Base-by-base conservation (phyloP, 2,329 filamentous ascomycete genomes). In the Zalaria sp. region DNA sequence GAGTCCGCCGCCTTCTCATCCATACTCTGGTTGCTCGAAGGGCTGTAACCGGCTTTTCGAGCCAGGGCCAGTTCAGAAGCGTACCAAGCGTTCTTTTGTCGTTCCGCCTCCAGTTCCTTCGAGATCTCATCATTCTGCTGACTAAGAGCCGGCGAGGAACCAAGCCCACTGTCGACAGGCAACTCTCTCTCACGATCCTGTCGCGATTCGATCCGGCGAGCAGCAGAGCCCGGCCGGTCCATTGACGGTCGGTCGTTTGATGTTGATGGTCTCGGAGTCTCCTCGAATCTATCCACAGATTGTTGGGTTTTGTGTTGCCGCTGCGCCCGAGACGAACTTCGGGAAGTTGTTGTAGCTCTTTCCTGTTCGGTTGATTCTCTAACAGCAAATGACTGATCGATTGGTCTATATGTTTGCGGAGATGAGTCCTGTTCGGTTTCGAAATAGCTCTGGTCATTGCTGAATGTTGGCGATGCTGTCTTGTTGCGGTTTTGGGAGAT, bases 31-130 rank as follows among this genome's bases (percentile, higher is more conserved):
- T 47, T 44, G 3, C 51, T 43, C 7, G 79, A 77, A 3, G 77
- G 68, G 47, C 84, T 75, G 55, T 96, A 98, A 4, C 91, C 91
- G 34, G 85, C 77, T 62, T 94, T 94, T 39, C 83, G 79, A 5
- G 91, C 93, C 48, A 98, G 68, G 44, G 93, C 86, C 37, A 98
- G 69, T 62, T 98, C 91, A 0, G 89, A 95, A 5, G 87, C 86
- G 60, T 93, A 95, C 91, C 91, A 98, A 0, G 89, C 89, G 62
- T 94, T 96, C 40, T 83, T 77, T 55, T 82, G 91, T 53, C 85
- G 84, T 3, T 81, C 74, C 5, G 78, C 72, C 57, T 98, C 89
- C 2, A 98, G 70, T 57, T 98, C 91, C 57, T 91, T 89, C 9
- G 85, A 69, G 8, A 95, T 61, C 0, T 83, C 79, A 47, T 84